Base-by-base conservation (phyloP, 1,139 yeast species). In the Geotrichum cucujoidarum region DNA sequence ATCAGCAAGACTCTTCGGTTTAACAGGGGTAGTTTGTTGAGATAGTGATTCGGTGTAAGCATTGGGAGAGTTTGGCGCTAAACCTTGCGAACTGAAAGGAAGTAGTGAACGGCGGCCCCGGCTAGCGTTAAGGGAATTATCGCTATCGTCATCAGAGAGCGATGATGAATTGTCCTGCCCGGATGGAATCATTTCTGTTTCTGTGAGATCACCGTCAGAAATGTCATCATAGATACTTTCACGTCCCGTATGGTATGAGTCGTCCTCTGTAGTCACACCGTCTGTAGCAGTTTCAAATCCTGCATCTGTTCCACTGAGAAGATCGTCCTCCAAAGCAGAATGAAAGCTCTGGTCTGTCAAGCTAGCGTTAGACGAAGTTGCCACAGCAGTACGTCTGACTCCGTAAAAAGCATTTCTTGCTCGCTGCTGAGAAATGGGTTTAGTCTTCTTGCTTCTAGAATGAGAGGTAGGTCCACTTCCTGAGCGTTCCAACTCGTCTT, bases 151-250 rank as follows among this genome's bases (percentile, higher is more conserved):
- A 33, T 38, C 43, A 25, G 40, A 45, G 16, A 14, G 11, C 10
- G 25, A 21, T 6, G 21, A 21, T 1, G 17, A 29, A 17, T 25
- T 32, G 3, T 24, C 14, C 6, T 33, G 36, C 4, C 30, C 18
- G n/a, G 29, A 25, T 43, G 30, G 38, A 29, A 20, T 22, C 29
- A 40, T 55, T 29, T 69, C 76, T 3, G 72, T 68, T 43, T 72
- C 77, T 4, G 77, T 62, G 39, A 60, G 63, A 57, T 56, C 66
- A 16, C 59, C 63, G 13, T 57, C 60, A 11, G 59, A 54, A 24
- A 49, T 62, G 11, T 44, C 55, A 29, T 59, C 65, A 53, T 60
- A 53, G 5, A 67, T 61, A 10, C 27, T 24, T 43, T 64, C 68
- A 21, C 51, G 53, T 6, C 66, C 66, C 10, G 67, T 64, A 27